phyloP scores from a whole-genome alignment of 1,139 yeast species.

The Diutina rugosa region DNA sequence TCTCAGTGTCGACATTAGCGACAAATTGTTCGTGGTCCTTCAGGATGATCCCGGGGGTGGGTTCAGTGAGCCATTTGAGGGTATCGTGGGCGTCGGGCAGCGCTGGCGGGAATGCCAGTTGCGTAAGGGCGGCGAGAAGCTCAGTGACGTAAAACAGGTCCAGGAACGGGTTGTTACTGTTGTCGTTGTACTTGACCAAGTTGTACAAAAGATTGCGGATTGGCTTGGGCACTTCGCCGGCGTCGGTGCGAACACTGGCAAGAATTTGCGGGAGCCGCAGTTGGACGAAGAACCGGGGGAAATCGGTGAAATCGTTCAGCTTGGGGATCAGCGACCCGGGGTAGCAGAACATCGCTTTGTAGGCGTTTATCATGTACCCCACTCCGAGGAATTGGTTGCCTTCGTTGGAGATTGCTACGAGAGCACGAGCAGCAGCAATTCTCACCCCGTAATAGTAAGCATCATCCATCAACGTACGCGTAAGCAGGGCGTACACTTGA shows the following conservation, averaged over 20 bases:
- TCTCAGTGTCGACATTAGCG: slow-evolving; percentile 25
- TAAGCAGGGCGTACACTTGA: slow-evolving; percentile 63
- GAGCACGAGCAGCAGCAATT: slow-evolving; percentile 72
- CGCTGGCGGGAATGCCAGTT: slow-evolving; percentile 15
- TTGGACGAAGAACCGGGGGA: slow-evolving; percentile 55
- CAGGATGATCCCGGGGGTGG: not conserved
- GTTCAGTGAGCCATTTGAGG: not conserved
- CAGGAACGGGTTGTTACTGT: slow-evolving; percentile 62
- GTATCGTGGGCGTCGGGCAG: not conserved
- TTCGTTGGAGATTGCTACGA: slow-evolving; percentile 53
- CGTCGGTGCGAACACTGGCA: slow-evolving; percentile 44
- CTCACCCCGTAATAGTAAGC: slow-evolving; percentile 86
- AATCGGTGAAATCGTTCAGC: slow-evolving; percentile 69
- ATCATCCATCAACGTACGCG: slow-evolving; percentile 72
- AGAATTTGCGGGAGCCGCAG: slow-evolving; percentile 56
- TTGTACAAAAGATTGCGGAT: slow-evolving; percentile 56
- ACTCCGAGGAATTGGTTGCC: slow-evolving; percentile 60
- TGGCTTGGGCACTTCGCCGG: slow-evolving; percentile 55
- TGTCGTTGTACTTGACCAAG: slow-evolving; percentile 74
- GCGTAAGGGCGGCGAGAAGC: slow-evolving; percentile 44
- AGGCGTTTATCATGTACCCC: slow-evolving; percentile 58
- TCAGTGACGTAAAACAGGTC: slow-evolving; percentile 59
- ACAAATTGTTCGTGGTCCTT: slow-evolving; percentile 12
- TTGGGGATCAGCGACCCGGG: slow-evolving; percentile 52
- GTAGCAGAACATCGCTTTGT: slow-evolving; percentile 62